Evolutionary conservation across 2,329 filamentous ascomycete genomes (phyloP).

Genomic region (Mycosphaerella arachidis): DNA sequence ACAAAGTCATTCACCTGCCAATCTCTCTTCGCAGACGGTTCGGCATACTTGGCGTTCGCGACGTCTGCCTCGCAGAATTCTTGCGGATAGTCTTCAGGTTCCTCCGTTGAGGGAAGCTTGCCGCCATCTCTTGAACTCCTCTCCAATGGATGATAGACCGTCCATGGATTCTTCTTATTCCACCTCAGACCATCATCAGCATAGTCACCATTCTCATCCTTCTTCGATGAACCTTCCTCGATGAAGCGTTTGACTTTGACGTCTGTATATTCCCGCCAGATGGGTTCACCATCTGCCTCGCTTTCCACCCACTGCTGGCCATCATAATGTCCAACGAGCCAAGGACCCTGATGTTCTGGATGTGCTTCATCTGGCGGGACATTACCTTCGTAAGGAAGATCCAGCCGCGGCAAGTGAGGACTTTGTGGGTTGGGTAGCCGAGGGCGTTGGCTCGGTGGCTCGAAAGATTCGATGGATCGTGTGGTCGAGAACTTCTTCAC

Average conservation of each 20-base stretch:
- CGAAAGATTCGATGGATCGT: neutral
- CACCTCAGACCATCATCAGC: too few species aligned
- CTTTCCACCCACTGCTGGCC: too few species aligned
- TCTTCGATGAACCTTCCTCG: too few species aligned
- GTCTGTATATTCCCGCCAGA: too few species aligned
- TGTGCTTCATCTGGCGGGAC: neutral
- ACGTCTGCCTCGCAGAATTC: neutral
- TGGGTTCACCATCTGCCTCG: too few species aligned
- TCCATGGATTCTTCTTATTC: too few species aligned
- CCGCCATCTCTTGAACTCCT: neutral
- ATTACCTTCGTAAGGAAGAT: neutral
- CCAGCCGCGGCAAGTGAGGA: neutral
- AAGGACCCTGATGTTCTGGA: neutral
- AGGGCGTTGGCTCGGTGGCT: neutral
- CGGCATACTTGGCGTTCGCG: neutral
- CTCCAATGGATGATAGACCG: too few species aligned
- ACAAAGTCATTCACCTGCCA: neutral
- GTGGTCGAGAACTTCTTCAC: neutral
- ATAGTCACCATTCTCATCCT: too few species aligned
- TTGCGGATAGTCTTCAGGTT: neutral
- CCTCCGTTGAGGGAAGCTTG: neutral
- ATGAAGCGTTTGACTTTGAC: too few species aligned
- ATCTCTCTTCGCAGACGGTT: neutral
- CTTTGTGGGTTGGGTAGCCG: neutral
- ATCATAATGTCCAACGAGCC: too few species aligned